Evolutionary conservation across 306 rosid genomes (phyloP).

Genomic region (Dryas octopetala): DNA sequence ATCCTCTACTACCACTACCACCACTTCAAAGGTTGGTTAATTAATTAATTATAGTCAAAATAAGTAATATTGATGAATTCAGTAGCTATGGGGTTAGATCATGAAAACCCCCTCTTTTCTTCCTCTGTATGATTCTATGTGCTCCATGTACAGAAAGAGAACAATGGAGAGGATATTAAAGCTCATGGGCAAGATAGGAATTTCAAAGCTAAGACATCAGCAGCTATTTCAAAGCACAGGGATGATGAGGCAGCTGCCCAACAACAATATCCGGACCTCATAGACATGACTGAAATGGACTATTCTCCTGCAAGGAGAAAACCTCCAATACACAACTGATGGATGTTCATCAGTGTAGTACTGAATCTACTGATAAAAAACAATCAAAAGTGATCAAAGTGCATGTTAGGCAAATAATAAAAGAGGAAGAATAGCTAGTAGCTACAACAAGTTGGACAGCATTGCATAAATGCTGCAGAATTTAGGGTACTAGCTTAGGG

Average conservation of each 20-base stretch:
- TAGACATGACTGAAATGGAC: slow-evolving; percentile 81
- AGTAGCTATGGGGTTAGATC: not conserved
- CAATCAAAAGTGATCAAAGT: not conserved
- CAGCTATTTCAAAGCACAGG: slow-evolving; percentile 24
- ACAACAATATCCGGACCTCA: slow-evolving; percentile 42
- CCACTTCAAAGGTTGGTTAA: slow-evolving; percentile 60
- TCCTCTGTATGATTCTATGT: not conserved
- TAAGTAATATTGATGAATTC: not conserved
- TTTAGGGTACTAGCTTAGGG: slow-evolving; percentile 43
- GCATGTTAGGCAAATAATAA: slow-evolving; percentile 7
- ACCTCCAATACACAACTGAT: slow-evolving; percentile 82
- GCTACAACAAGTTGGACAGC: slow-evolving; percentile 41
- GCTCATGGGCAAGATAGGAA: slow-evolving; percentile 15
- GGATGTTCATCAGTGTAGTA: not conserved
- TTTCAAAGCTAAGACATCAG: slow-evolving; percentile 28
- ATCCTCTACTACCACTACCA: slow-evolving; percentile 39
- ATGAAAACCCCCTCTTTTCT: not conserved
- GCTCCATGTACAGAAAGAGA: slow-evolving; percentile 45
- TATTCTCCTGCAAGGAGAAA: slow-evolving; percentile 83
- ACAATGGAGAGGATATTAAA: slow-evolving; percentile 30
- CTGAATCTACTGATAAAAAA: no score
- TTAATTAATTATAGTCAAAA: not conserved
- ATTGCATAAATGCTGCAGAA: slow-evolving; percentile 74
- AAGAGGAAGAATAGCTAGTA: slow-evolving; percentile 12
- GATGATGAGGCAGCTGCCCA: slow-evolving; percentile 7